These are phyloP conservation scores for Ustanciosporium gigantosporum DNA, from an alignment of 1,284 basidiomycete species.

Conservation along the genomic window DNA sequence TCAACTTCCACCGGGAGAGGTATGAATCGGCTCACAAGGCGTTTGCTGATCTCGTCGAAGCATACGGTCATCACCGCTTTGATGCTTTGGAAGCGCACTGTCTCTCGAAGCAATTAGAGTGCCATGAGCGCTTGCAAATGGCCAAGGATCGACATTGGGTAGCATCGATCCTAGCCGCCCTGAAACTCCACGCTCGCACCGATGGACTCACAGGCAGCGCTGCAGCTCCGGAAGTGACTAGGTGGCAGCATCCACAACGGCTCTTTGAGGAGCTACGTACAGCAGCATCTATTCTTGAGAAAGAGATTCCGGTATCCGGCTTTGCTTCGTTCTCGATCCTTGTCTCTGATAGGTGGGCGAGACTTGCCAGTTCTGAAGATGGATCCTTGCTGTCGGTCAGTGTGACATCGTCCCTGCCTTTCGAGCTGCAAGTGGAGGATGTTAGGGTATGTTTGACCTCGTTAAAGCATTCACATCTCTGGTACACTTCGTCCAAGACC, in stretches of 20 bases:
- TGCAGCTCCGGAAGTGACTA: background rate
- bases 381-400: slow-evolving; percentile 33
- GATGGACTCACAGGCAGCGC: too few species aligned
- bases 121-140: slow-evolving; percentile 67
- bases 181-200: slow-evolving; percentile 1
- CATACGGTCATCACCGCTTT: slow-evolving; percentile 71
- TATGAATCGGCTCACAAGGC: slow-evolving; percentile 15
- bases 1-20: slow-evolving; percentile 67
- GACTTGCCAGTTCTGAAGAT: slow-evolving; percentile 33
- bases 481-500: slow-evolving; percentile 38
- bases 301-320: slow-evolving; percentile 39
- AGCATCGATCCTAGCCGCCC: slow-evolving; percentile 63
- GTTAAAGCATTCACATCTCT: slow-evolving; percentile 32
- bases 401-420: slow-evolving; percentile 25
- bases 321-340: slow-evolving; percentile 34
- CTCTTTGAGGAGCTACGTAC: slow-evolving; percentile 32
- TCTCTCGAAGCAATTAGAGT: slow-evolving; percentile 72
- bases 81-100: slow-evolving; percentile 75
- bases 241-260: slow-evolving; percentile 18
- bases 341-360: slow-evolving; percentile 3
- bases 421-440: slow-evolving; percentile 42
- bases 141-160: slow-evolving; percentile 74
- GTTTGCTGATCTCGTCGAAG: slow-evolving; percentile 14
- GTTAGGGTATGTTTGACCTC: slow-evolving; percentile 47
- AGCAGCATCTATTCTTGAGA: slow-evolving; percentile 19